These are phyloP conservation scores for Nothophoma quercina DNA, from an alignment of 2,329 filamentous ascomycete species.

Conservation along the genomic window DNA sequence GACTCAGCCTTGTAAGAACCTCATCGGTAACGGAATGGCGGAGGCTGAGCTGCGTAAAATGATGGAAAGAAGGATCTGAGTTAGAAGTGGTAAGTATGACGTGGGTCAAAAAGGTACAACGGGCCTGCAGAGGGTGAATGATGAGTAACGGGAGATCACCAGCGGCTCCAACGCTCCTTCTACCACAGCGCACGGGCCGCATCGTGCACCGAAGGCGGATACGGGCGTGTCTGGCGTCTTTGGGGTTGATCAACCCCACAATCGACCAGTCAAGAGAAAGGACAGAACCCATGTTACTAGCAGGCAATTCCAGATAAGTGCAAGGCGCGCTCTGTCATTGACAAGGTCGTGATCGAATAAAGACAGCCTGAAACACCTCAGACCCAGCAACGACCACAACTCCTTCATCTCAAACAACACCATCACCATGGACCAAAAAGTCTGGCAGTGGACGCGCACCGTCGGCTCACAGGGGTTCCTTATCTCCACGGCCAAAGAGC, in stretches of 20 bases:
- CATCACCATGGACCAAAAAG: constrained; percentile 27
- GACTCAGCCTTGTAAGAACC: neutral
- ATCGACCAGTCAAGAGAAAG: neutral
- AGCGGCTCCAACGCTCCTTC: neutral
- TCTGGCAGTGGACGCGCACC: constrained; percentile 35
- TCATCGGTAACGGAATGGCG: neutral
- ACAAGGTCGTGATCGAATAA: neutral
- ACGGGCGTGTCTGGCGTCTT: constrained; percentile 14
- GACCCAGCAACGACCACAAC: neutral
- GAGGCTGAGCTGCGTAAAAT: neutral
- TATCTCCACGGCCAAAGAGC: constrained; percentile 36
- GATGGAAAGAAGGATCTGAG: no score
- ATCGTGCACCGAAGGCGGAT: neutral
- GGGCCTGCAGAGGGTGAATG: neutral
- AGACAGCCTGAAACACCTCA: neutral
- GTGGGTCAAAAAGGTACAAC: neutral
- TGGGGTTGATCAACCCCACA: neutral
- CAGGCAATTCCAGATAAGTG: neutral
- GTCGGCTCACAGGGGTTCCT: constrained; percentile 30
- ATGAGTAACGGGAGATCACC: constrained; percentile 6
- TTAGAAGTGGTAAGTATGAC: neutral
- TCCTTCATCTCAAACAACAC: neutral
- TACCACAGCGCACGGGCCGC: no score
- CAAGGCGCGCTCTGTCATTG: neutral
- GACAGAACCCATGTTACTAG: neutral